These are phyloP conservation scores for Pleurotus giganteus DNA, from an alignment of 768 basidiomycete species.

Conservation along the genomic window DNA sequence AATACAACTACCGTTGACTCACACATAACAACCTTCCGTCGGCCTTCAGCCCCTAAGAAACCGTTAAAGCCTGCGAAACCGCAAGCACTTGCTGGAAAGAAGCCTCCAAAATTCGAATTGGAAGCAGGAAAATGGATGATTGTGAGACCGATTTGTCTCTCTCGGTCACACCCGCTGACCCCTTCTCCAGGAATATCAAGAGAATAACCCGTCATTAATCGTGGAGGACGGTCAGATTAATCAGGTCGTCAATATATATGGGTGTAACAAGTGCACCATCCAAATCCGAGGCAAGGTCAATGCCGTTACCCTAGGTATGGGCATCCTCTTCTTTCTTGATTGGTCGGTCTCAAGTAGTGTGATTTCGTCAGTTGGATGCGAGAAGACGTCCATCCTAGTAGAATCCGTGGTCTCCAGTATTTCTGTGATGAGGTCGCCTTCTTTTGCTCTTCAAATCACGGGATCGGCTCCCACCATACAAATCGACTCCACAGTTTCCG, in stretches of 20 bases:
- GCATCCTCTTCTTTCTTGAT: conserved; percentile 13
- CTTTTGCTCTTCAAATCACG: conserved; percentile 89
- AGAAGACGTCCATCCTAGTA: conserved; percentile 83
- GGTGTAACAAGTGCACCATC: conserved; percentile 84
- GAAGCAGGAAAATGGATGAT: conserved; percentile 95
- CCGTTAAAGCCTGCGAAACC: conserved; percentile 86
- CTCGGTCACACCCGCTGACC: neutral
- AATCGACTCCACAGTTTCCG: conserved; percentile 92
- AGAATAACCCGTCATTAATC: conserved; percentile 69
- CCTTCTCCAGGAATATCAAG: conserved; percentile 78
- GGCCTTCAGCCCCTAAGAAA: conserved; percentile 45
- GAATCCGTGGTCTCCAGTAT: conserved; percentile 93
- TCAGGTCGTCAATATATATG: conserved; percentile 87
- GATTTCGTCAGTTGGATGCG: conserved; percentile 71
- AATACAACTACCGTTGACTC: neutral
- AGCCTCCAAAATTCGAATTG: conserved; percentile 83
- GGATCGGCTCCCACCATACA: conserved; percentile 91
- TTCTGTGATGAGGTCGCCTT: conserved; percentile 87
- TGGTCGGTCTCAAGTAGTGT: neutral
- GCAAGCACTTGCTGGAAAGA: conserved; percentile 79
- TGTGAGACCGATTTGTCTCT: conserved; percentile 41
- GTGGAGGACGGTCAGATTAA: conserved; percentile 75
- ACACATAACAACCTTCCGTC: neutral
- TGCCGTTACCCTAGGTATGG: conserved; percentile 84
- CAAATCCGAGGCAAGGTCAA: conserved; percentile 93